Base-by-base conservation (phyloP, 2,329 filamentous ascomycete genomes). In the Xylariaceae sp. region DNA sequence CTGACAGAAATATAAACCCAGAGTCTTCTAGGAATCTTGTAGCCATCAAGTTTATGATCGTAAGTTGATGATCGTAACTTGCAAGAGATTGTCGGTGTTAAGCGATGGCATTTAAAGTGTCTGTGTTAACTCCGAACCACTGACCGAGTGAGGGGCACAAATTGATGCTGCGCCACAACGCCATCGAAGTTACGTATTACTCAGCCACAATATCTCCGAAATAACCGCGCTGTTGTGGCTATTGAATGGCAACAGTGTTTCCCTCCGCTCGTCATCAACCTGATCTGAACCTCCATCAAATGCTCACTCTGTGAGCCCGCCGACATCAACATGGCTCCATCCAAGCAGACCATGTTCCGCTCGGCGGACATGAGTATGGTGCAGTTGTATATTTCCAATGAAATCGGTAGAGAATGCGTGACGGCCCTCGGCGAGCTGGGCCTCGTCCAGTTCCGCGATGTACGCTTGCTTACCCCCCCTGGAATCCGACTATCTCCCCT, bases 331-430 rank as follows among this genome's bases (percentile, higher is more conserved):
- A 88, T 88, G 86, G 84, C 84, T 76, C 80, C 82, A 67, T 77
- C 80, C 74, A 79, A 90, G 79, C 92, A 97, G 80, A 96, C 92
- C 77, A 90, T 97, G 81, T 97, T 99, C 87, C 93, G 95, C 84
- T 99, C 94, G 75, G 90, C 92, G 90, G 90, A 97, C 78, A 99
- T 99, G 94, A 97, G 92, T 83, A 88, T 99, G 88, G 96, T 96
- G 73, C 94, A 99, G 87, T 88, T 99, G 72, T 99, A 97, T 79
- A 95, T 99, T 72, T 91, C 94, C 72, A 97, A 97, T 75, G 94
- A 99, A 82, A 97, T 99, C 69, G 93, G 94, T 69, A 87, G 94
- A 73, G 95, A 99, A 80, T 93, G 97, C 70, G 92, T 97, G 65
- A 96, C 92, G 73, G 93, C 93, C 58, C 82, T 99, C 66, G 94